phyloP scores from a whole-genome alignment of 495 filamentous ascomycete species.

The Bacidia rubella region DNA sequence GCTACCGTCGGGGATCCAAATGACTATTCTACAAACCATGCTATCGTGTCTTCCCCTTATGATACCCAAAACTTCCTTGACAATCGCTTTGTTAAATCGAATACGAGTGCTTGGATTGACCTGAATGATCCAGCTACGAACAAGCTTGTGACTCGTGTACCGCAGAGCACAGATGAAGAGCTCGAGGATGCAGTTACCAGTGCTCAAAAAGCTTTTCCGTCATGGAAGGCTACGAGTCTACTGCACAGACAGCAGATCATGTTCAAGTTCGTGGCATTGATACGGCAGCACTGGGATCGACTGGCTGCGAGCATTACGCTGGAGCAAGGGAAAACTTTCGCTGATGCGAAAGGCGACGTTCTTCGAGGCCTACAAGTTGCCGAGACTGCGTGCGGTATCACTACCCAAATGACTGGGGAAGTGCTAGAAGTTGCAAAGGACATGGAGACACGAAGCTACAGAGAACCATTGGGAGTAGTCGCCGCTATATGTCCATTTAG shows the following conservation, averaged over 20 bases:
- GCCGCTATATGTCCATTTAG: slow-evolving; percentile 98
- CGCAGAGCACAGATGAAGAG: slow-evolving; percentile 85
- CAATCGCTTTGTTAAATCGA: slow-evolving; percentile 73
- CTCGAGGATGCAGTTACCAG: slow-evolving; percentile 75
- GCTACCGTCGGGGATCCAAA: slow-evolving; percentile 44
- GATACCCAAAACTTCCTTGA: slow-evolving; percentile 87
- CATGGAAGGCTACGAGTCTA: slow-evolving; percentile 73
- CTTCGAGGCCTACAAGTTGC: slow-evolving; percentile 92
- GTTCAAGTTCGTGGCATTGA: slow-evolving; percentile 86
- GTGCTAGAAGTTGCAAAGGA: slow-evolving; percentile 95
- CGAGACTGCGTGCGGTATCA: slow-evolving; percentile 89
- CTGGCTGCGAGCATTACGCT: slow-evolving; percentile 90
- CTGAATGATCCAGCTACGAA: slow-evolving; percentile 93
- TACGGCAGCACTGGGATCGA: slow-evolving; percentile 90
- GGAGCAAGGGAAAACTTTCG: slow-evolving; percentile 97
- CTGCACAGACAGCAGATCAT: slow-evolving; percentile 87
- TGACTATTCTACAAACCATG: slow-evolving; percentile 70
- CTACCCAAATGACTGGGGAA: slow-evolving; percentile 85
- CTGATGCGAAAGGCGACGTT: slow-evolving; percentile 90
- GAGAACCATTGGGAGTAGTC: slow-evolving; percentile 85
- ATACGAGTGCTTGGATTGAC: slow-evolving; percentile 74
- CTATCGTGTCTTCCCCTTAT: slow-evolving; percentile 54
- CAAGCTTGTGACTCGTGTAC: slow-evolving; percentile 94
- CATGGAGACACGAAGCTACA: slow-evolving; percentile 93
- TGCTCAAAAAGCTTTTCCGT: slow-evolving; percentile 79